Percentiles rank a stretch among this genome's conserved stretches.
Evolutionary conservation across 306 rosid species (phyloP).

Genomic region (Trifolium subterraneum): DNA sequence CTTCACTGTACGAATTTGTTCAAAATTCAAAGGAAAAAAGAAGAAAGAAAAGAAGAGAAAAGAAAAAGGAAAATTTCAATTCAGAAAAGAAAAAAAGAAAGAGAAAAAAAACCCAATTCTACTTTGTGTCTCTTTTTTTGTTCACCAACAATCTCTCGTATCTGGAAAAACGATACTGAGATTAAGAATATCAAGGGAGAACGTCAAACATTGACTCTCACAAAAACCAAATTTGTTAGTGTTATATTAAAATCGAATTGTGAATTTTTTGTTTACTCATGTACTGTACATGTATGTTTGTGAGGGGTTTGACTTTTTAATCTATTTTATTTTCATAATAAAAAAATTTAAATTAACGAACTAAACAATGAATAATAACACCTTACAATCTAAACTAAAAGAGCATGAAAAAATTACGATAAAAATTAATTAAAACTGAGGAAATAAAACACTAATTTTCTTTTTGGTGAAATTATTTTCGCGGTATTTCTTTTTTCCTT

Average conservation of each 20-base stretch:
- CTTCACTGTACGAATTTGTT: conserved; percentile 39
- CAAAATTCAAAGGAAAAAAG: conserved; percentile 33
- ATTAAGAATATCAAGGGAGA: conserved; percentile 46
- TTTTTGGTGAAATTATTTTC: no score
- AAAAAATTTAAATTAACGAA: no score
- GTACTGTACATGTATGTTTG: conserved; percentile 1
- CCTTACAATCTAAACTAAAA: no score
- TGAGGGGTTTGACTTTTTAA: conserved; percentile 21
- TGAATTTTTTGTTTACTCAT: conserved; percentile 2
- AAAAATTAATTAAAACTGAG: no score
- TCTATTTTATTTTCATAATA: no score
- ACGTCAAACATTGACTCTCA: conserved; percentile 68
- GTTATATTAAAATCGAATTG: conserved; percentile 16
- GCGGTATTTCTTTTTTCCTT: no score
- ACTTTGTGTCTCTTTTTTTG: no score
- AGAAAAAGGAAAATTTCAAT: conserved; percentile 28
- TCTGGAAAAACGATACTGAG: conserved; percentile 6
- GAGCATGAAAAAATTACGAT: no score
- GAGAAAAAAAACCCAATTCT: background rate
- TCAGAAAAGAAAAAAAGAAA: background rate
- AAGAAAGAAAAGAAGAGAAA: conserved; percentile 5
- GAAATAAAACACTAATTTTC: no score
- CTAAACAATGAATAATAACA: no score
- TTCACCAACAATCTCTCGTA: no score
- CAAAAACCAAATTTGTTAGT: conserved; percentile 48